These are phyloP conservation scores for Aspergillus leporis DNA, from an alignment of 495 filamentous ascomycete genomes.

Conservation along the genomic window DNA sequence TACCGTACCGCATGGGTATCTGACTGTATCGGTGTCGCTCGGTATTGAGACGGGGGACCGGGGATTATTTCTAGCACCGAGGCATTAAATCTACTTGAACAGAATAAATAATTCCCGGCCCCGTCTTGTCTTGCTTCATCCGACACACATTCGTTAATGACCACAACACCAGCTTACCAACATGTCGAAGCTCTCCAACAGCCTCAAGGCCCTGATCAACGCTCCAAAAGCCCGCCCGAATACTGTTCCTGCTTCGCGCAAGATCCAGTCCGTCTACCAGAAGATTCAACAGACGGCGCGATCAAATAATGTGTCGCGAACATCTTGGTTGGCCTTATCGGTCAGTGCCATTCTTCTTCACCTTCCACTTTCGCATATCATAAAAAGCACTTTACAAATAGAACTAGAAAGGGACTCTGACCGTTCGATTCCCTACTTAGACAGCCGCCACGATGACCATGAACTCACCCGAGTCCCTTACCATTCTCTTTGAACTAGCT, in stretches of 20 bases:
- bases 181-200: conserved; percentile 69
- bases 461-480: conserved; percentile 68
- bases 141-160: no score
- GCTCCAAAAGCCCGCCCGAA: conserved; percentile 64
- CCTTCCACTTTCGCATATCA: not conserved
- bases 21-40: not conserved
- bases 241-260: conserved; percentile 60
- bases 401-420: no score
- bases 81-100: no score
- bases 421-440: conserved; percentile 28
- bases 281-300: conserved; percentile 56
- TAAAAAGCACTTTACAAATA: not conserved
- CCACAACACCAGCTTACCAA: no score
- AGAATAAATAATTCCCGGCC: no score
- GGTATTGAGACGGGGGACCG: not conserved
- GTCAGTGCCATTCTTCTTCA: conserved; percentile 34
- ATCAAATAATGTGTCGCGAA: conserved; percentile 54
- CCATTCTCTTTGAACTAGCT: conserved; percentile 54
- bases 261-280: conserved; percentile 60
- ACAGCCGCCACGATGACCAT: conserved; percentile 74
- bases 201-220: conserved; percentile 73
- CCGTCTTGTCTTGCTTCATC: no score
- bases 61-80: not conserved
- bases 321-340: conserved; percentile 66
- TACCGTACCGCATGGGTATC: no score